These are phyloP conservation scores for Mortierella sp. DNA, from an alignment of 371 early-diverging fungal genomes.

Conservation along the genomic window DNA sequence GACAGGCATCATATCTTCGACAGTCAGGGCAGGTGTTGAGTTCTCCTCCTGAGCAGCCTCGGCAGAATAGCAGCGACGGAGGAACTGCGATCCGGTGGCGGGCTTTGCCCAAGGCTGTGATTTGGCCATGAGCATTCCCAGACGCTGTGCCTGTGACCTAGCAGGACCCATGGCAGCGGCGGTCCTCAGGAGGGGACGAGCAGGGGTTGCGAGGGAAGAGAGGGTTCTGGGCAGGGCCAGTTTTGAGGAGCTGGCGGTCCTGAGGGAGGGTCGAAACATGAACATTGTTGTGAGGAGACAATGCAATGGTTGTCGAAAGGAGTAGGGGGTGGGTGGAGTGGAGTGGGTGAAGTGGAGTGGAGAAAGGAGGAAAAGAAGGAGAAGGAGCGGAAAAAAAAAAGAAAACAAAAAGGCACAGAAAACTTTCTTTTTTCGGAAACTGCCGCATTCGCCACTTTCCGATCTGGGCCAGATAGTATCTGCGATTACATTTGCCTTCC, in stretches of 20 bases:
- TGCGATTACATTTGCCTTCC: background rate
- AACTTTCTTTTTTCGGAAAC: constrained; percentile 8
- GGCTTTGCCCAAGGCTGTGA: constrained; percentile 20
- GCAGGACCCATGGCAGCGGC: constrained; percentile 18
- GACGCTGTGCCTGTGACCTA: constrained; percentile 31
- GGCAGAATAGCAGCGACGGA: constrained; percentile 36
- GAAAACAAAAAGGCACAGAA: constrained; percentile 1
- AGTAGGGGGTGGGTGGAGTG: background rate
- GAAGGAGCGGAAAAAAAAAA: background rate
- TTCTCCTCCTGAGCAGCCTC: constrained; percentile 37
- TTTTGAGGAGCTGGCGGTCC: constrained; percentile 22
- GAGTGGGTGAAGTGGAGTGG: background rate
- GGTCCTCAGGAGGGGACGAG: constrained; percentile 28
- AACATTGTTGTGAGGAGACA: constrained; percentile 37
- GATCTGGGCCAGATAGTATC: background rate
- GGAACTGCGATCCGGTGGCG: constrained; percentile 21
- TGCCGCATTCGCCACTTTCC: constrained; percentile 1
- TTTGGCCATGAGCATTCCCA: constrained; percentile 29
- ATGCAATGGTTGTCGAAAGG: constrained; percentile 5
- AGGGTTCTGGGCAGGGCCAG: constrained; percentile 21
- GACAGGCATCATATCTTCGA: constrained; percentile 56
- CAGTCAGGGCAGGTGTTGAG: constrained; percentile 28
- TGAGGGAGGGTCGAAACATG: constrained; percentile 33
- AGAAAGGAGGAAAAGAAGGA: background rate
- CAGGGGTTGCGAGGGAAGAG: constrained; percentile 1